These are phyloP conservation scores for Penicillium diatomitis DNA, from an alignment of 495 filamentous ascomycete species.

Conservation along the genomic window DNA sequence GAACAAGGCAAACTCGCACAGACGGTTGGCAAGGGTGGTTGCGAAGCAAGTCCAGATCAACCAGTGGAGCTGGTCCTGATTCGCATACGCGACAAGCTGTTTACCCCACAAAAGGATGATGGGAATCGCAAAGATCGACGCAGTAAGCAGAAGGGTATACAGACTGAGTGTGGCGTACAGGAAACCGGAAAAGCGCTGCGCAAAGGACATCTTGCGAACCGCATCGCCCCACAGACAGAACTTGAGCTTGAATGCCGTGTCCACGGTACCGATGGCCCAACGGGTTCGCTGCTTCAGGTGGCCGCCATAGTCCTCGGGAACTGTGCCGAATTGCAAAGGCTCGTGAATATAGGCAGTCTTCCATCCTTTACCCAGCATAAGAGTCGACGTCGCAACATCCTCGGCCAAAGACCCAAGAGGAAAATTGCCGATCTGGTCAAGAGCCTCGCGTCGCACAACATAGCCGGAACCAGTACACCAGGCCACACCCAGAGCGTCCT, in stretches of 20 bases:
- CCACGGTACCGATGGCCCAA: constrained; percentile 39
- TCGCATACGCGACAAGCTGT: constrained; percentile 35
- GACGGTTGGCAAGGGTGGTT: constrained; percentile 26
- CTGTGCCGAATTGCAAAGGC: constrained; percentile 41
- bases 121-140: constrained; percentile 38
- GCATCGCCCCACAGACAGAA: constrained; percentile 34
- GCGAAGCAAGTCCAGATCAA: constrained; percentile 39
- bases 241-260: constrained; percentile 35
- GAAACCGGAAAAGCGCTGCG: constrained; percentile 34
- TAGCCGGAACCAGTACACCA: constrained; percentile 49
- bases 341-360: constrained; percentile 43
- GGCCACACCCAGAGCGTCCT: constrained; percentile 37
- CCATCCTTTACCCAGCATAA: constrained; percentile 43
- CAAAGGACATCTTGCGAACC: constrained; percentile 23
- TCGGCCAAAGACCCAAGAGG: constrained; percentile 42
- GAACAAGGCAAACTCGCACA: constrained; percentile 35
- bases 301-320: constrained; percentile 38
- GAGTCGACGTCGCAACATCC: constrained; percentile 38
- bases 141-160: constrained; percentile 32
- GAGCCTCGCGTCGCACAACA: constrained; percentile 36
- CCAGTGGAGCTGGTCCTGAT: constrained; percentile 34
- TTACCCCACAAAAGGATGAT: constrained; percentile 37
- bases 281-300: constrained; percentile 45
- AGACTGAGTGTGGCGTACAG: constrained; percentile 35
- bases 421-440: constrained; percentile 44